Percentiles rank a stretch among this genome's conserved stretches.
phyloP scores from a whole-genome alignment of 164 flowering plant species.

The Magnolia sinica region DNA sequence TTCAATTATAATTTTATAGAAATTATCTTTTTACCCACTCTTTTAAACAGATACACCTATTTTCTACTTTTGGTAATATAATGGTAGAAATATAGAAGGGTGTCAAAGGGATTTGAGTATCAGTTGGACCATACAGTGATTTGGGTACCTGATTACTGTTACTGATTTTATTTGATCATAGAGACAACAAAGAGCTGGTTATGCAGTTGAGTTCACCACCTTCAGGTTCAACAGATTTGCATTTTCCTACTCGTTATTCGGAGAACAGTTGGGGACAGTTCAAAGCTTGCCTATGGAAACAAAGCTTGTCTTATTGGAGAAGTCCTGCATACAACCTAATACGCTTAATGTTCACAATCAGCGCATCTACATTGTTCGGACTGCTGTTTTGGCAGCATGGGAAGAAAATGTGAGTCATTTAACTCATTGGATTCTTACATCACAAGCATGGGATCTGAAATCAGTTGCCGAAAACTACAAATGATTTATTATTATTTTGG shows the following conservation, averaged over 20 bases:
- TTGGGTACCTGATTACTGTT: no score
- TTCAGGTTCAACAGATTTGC: slow-evolving; percentile 41
- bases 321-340: slow-evolving; percentile 49
- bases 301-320: slow-evolving; percentile 65
- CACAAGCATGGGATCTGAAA: no score
- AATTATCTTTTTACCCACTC: no score
- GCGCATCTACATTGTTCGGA: slow-evolving; percentile 40
- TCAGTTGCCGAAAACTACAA: no score
- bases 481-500: no score
- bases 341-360: slow-evolving; percentile 24
- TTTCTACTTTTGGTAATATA: no score
- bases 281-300: slow-evolving; percentile 75
- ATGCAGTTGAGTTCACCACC: slow-evolving; percentile 30
- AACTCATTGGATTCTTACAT: neutral
- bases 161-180: slow-evolving; percentile 14
- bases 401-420: slow-evolving; percentile 38
- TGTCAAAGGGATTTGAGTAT: no score
- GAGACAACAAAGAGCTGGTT: slow-evolving; percentile 41
- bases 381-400: slow-evolving; percentile 55
- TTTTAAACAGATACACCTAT: no score
- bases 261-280: slow-evolving; percentile 57
- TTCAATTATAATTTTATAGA: no score
- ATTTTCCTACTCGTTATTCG: slow-evolving; percentile 42
- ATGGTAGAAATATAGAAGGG: no score
- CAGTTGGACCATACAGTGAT: no score